phyloP scores from a whole-genome alignment of 257 asterid genomes.

The Marsdenia floribunda region DNA sequence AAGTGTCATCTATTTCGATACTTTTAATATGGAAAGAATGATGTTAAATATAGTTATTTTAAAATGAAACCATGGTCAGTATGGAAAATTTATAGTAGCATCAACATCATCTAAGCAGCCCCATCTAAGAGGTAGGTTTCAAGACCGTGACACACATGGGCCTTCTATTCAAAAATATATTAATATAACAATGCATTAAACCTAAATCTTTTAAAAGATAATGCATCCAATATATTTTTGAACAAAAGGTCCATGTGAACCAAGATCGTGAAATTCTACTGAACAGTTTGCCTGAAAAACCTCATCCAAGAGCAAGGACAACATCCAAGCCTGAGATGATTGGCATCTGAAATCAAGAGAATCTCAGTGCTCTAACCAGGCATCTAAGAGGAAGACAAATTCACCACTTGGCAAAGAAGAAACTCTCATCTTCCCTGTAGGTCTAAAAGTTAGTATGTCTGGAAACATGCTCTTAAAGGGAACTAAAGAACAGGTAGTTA shows the following conservation, averaged over 20 bases:
- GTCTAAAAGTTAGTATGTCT: not conserved
- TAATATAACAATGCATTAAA: not conserved
- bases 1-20: not conserved
- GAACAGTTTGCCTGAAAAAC: not conserved
- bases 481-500: not conserved
- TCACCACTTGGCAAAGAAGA: not conserved
- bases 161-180: conserved; percentile 34
- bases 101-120: not conserved
- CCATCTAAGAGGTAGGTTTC: not conserved
- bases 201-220: not conserved
- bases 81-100: conserved; percentile 3
- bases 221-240: conserved; percentile 19
- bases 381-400: not conserved
- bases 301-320: not conserved
- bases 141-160: conserved; percentile 17
- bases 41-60: conserved; percentile 2
- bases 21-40: not conserved
- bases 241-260: conserved; percentile 23
- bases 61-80: not conserved
- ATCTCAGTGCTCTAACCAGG: not conserved
- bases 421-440: not conserved
- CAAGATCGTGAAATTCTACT: conserved; percentile 16
- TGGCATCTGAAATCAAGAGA: not conserved
- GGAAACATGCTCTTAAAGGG: not conserved
- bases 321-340: not conserved